Percentiles rank a stretch among this genome's conserved stretches.
phyloP scores from a whole-genome alignment of 306 rosid species.

The Begonia loranthoides region DNA sequence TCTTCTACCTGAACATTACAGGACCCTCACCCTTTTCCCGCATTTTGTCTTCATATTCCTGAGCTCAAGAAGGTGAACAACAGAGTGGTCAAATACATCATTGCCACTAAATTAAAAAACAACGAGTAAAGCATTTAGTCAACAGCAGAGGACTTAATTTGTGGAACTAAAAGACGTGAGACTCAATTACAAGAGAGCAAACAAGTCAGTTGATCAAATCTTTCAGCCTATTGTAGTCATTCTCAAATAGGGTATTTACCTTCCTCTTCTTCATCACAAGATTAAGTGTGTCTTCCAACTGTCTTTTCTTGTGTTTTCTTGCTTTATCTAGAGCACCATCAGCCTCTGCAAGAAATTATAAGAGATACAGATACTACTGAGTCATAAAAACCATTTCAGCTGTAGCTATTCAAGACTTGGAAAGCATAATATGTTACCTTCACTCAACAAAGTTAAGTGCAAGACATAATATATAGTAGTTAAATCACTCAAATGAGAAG shows the following conservation, averaged over 20 bases:
- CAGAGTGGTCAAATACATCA: conserved; percentile 8
- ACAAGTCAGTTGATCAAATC: too few relatives aligned
- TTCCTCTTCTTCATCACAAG: conserved; percentile 84
- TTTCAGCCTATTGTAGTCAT: too few relatives aligned
- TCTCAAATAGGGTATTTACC: conserved; percentile 27
- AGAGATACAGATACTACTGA: neutral
- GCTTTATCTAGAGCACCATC: conserved; percentile 99
- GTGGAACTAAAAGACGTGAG: too few relatives aligned
- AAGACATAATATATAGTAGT: too few relatives aligned
- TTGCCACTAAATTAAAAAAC: neutral
- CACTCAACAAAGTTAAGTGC: too few relatives aligned
- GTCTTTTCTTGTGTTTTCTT: conserved; percentile 97
- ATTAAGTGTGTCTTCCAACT: conserved; percentile 83
- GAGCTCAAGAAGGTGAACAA: conserved; percentile 18
- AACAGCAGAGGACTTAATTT: too few relatives aligned
- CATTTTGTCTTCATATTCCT: conserved; percentile 92
- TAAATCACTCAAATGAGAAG: too few relatives aligned
- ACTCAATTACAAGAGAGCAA: too few relatives aligned
- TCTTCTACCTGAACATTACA: conserved; percentile 87
- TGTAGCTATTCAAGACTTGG: too few relatives aligned
- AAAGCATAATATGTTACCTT: too few relatives aligned
- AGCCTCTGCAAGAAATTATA: conserved; percentile 57
- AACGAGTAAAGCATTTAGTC: neutral
- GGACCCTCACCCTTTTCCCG: conserved; percentile 90
- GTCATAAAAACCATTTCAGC: too few relatives aligned